Evolutionary conservation across 768 basidiomycete genomes (phyloP).

Genomic region (Calocybe gangraenosa): DNA sequence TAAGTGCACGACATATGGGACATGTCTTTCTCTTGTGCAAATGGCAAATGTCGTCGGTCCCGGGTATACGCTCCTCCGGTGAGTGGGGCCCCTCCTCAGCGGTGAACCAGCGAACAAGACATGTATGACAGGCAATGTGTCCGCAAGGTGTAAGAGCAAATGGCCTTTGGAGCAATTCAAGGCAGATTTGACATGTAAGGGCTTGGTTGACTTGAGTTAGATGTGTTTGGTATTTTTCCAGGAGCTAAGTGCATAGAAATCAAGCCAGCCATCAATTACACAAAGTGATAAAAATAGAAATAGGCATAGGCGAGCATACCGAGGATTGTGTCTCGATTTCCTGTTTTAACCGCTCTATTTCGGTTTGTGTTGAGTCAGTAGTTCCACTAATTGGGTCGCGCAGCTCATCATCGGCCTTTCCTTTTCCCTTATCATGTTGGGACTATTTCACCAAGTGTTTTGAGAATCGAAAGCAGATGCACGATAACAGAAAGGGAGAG

Average conservation of each 20-base stretch:
- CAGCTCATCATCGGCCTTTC: slow-evolving; percentile 27
- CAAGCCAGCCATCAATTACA: no score
- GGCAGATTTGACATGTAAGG: slow-evolving; percentile 74
- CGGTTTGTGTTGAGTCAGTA: slow-evolving; percentile 16
- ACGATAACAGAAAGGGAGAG: neutral
- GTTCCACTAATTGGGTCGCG: slow-evolving; percentile 11
- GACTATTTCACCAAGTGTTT: slow-evolving; percentile 10
- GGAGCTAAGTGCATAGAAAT: slow-evolving; percentile 29
- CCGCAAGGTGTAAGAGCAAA: slow-evolving; percentile 76
- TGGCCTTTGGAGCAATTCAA: slow-evolving; percentile 69
- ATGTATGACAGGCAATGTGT: slow-evolving; percentile 65
- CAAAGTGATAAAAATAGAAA: neutral
- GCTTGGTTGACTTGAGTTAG: slow-evolving; percentile 56
- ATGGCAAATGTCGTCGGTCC: slow-evolving; percentile 30
- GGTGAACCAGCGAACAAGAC: slow-evolving; percentile 77
- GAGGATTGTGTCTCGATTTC: slow-evolving; percentile 36
- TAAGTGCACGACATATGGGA: slow-evolving; percentile 64
- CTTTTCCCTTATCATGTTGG: slow-evolving; percentile 37
- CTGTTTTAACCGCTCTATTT: slow-evolving; percentile 38
- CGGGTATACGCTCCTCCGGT: slow-evolving; percentile 31
- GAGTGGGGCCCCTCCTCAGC: slow-evolving; percentile 19
- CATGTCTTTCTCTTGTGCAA: slow-evolving; percentile 62
- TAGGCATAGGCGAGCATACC: slow-evolving; percentile 23
- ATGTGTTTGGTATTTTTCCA: slow-evolving; percentile 49
- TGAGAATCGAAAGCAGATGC: neutral